Evolutionary conservation across 257 asterid genomes (phyloP).

Genomic region (Parsonsia alboflavescens): DNA sequence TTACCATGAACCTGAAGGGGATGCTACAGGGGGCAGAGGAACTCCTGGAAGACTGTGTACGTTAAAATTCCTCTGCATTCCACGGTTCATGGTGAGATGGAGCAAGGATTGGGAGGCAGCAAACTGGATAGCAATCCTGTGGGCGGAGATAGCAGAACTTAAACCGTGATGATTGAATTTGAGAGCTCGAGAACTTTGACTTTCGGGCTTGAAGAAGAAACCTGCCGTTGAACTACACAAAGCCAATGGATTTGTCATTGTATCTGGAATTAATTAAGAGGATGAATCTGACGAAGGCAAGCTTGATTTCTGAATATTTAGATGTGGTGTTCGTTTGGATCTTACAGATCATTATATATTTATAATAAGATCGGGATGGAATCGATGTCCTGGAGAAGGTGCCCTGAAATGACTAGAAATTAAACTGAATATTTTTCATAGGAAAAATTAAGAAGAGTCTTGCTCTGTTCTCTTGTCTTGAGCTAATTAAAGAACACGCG

Average conservation of each 20-base stretch:
- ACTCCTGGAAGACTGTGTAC: constrained; percentile 29
- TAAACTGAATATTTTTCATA: background rate
- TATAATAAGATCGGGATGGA: no score
- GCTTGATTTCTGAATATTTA: background rate
- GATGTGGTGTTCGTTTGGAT: background rate
- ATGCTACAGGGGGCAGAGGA: constrained; percentile 45
- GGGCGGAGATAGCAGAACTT: constrained; percentile 6
- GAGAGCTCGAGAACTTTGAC: background rate
- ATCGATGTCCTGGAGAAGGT: no score
- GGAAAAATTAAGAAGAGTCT: background rate
- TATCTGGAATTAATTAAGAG: background rate
- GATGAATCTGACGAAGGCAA: background rate
- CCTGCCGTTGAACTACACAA: constrained; percentile 3
- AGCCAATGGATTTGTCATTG: constrained; percentile 5
- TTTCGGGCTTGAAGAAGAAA: background rate
- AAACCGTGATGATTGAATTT: background rate
- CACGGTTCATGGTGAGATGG: constrained; percentile 3
- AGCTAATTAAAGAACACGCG: background rate
- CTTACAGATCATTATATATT: background rate
- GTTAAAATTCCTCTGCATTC: constrained; percentile 13
- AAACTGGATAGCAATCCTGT: constrained; percentile 5
- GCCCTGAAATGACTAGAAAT: background rate
- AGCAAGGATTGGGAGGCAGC: constrained; percentile 13
- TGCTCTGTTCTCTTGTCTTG: no score
- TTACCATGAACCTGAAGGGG: constrained; percentile 47